Percentiles rank a stretch among this genome's conserved stretches.
Evolutionary conservation across 139 green algal genomes (phyloP).

Genomic region (Marvania coccoides): DNA sequence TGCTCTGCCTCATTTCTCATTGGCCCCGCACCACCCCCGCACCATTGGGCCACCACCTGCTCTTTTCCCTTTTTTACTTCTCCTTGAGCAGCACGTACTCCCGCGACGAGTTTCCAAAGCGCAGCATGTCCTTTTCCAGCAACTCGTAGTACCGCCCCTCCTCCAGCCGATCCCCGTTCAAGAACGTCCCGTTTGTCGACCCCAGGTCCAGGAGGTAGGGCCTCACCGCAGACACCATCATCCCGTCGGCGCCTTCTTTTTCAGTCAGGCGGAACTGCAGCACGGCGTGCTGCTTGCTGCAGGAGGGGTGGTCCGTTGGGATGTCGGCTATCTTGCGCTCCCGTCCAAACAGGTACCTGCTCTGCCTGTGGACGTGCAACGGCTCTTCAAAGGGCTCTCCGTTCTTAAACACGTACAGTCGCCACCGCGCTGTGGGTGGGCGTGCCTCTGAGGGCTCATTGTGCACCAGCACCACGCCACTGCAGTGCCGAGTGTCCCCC

Average conservation of each 20-base stretch:
- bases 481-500: background rate
- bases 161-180: conserved; percentile 85
- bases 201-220: conserved; percentile 96
- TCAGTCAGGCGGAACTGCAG: conserved; percentile 67
- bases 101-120: conserved; percentile 77
- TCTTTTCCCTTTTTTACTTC: background rate
- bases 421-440: conserved; percentile 70
- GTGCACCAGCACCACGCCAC: conserved; percentile 65
- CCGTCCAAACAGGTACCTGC: conserved; percentile 86
- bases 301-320: conserved; percentile 89
- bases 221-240: conserved; percentile 41
- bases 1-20: too few species aligned
- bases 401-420: conserved; percentile 93
- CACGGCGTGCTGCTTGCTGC: conserved; percentile 95
- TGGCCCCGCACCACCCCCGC: background rate
- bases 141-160: conserved; percentile 81
- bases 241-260: conserved; percentile 40
- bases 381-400: conserved; percentile 39
- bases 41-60: background rate
- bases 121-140: conserved; percentile 75
- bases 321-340: conserved; percentile 83
- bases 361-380: conserved; percentile 61
- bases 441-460: conserved; percentile 66
- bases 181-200: conserved; percentile 86
- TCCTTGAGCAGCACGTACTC: conserved; percentile 94